Percentiles rank a stretch among this genome's conserved stretches.
These are phyloP conservation scores for Pseudodiploospora longispora DNA, from an alignment of 2,329 filamentous ascomycete species.

Conservation along the genomic window DNA sequence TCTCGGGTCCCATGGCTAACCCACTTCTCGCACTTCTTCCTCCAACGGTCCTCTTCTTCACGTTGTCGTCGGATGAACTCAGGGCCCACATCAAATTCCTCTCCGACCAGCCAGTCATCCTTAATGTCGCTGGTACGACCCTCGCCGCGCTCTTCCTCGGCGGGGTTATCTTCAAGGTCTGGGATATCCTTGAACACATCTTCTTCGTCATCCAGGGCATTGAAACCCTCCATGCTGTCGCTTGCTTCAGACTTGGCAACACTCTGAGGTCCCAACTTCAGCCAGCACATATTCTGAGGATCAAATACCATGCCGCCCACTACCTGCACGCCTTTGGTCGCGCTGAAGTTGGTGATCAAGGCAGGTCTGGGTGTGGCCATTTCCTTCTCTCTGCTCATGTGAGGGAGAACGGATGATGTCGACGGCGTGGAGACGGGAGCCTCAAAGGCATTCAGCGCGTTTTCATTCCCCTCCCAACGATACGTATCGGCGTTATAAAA, in stretches of 20 bases:
- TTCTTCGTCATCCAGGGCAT: constrained; percentile 76
- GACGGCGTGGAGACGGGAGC: constrained; percentile 47
- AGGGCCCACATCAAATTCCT: constrained; percentile 95
- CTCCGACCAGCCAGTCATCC: constrained; percentile 79
- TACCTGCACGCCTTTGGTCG: constrained; percentile 79
- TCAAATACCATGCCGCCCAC: constrained; percentile 99
- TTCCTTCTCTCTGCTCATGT: constrained; percentile 48
- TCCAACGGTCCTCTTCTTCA: constrained; percentile 88
- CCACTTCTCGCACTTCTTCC: constrained; percentile 82
- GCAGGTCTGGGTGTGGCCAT: constrained; percentile 58
- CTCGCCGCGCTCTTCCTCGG: constrained; percentile 39
- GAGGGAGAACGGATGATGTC: constrained; percentile 27
- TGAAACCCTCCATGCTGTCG: constrained; percentile 55
- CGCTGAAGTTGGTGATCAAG: constrained; percentile 83
- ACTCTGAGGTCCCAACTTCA: constrained; percentile 57
- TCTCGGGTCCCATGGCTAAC: constrained; percentile 51
- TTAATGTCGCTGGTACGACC: constrained; percentile 53
- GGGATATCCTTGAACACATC: constrained; percentile 94
- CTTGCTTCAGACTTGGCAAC: constrained; percentile 36
- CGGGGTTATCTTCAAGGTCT: constrained; percentile 67
- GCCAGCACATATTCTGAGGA: constrained; percentile 94
- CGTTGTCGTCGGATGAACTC: constrained; percentile 84
- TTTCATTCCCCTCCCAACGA: constrained; percentile 95
- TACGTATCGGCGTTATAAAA: constrained; percentile 82
- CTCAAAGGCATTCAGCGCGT: constrained; percentile 72